phyloP scores from a whole-genome alignment of 441 rosid genomes.

The Cnidoscolus chayamansa region DNA sequence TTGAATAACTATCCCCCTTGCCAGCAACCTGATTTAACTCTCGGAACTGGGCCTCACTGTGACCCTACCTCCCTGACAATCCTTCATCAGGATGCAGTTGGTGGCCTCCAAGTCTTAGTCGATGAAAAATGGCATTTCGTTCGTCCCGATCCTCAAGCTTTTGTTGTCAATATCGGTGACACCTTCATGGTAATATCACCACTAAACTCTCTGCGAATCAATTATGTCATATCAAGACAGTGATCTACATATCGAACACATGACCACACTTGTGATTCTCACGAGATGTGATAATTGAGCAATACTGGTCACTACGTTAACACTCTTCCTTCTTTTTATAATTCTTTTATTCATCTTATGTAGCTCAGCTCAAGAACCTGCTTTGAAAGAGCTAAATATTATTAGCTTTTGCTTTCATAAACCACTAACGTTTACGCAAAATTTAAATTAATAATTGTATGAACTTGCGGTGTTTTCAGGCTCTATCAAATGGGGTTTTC shows the following conservation, averaged over 20 bases:
- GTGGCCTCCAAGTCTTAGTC: slow-evolving; percentile 84
- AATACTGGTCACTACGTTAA: no score
- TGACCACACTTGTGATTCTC: no score
- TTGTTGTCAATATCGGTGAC: slow-evolving; percentile 92
- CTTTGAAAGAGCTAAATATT: no score
- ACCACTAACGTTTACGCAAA: no score
- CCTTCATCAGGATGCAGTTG: slow-evolving; percentile 84
- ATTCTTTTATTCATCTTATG: no score
- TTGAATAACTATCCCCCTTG: slow-evolving; percentile 89
- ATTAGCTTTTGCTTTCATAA: no score
- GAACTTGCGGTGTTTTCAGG: slow-evolving; percentile 37
- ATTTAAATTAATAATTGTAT: no score
- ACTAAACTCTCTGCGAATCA: background rate
- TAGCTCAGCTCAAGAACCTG: no score
- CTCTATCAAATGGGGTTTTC: slow-evolving; percentile 76
- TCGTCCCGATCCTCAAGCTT: slow-evolving; percentile 59
- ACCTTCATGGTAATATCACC: slow-evolving; percentile 71
- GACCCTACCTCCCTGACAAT: slow-evolving; percentile 96
- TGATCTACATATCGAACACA: no score
- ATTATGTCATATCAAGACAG: background rate
- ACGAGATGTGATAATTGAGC: background rate
- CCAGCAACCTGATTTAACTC: slow-evolving; percentile 77
- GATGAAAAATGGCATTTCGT: slow-evolving; percentile 72
- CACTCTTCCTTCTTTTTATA: no score
- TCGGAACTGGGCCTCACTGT: slow-evolving; percentile 99